Evolutionary conservation across 2,329 filamentous ascomycete species (phyloP), one percentile per base, ranked within the genome.

Genomic region (Mariannaea sp.): DNA sequence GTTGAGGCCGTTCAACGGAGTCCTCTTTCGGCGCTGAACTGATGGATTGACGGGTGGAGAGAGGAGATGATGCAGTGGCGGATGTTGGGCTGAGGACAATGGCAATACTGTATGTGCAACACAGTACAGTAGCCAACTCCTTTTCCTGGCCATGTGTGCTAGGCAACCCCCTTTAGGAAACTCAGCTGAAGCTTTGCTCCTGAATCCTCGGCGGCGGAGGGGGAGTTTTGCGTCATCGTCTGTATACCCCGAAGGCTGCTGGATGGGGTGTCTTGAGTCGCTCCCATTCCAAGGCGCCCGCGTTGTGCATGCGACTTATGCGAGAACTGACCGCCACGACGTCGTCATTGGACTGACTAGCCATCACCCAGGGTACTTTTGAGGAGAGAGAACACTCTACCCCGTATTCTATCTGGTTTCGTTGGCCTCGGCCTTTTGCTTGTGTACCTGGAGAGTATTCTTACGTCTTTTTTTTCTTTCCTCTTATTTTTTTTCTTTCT

Each of bases 21-120:
- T 8, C 22, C 22, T 24, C 22, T 24, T 24, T 24, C 8, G n/a
- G n/a, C n/a, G n/a, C n/a, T n/a, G n/a, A 32, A 30, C 24, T 27
- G 14, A 46, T 45, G 26, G 27, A 22, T 32, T 35, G 53, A 52
- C 55, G 57, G 43, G 36, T 46, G 42, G 8, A 5, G 22, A n/a
- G n/a, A n/a, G n/a, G n/a, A n/a, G 36, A 56, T 65, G 60, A 64
- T 65, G 62, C 41, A 48, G 59, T 65, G 56, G 62, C 60, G 60
- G 56, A 8, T 50, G 52, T 43, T 42, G 30, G 36, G 38, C 42
- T 27, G 33, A 49, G 35, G 45, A 38, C 26, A 33, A n/a, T n/a
- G n/a, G n/a, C n/a, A n/a, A n/a, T n/a, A n/a, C n/a, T n/a, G n/a
- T n/a, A n/a, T n/a, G n/a, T n/a, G n/a, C n/a, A n/a, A n/a, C n/a